These are phyloP conservation scores for Colletotrichum sp. DNA, from an alignment of 2,329 filamentous ascomycete genomes.

Conservation along the genomic window DNA sequence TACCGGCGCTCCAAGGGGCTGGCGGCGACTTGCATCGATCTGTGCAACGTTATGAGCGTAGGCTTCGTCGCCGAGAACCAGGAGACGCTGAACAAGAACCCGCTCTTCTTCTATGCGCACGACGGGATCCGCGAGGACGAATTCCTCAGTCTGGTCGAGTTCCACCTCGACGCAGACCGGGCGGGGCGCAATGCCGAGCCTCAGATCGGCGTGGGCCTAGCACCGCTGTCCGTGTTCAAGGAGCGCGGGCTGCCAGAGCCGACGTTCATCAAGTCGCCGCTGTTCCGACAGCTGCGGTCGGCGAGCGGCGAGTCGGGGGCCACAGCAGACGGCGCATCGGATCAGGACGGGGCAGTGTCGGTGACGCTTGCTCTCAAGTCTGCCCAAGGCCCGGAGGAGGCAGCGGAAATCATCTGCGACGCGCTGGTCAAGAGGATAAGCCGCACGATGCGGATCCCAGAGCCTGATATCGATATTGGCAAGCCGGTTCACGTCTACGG, in stretches of 20 bases:
- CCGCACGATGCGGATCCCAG: not conserved
- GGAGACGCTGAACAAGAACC: not conserved
- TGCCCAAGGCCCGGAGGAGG: not conserved
- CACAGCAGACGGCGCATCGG: not conserved
- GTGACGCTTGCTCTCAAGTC: not conserved
- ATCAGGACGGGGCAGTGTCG: not conserved
- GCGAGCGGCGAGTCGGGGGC: not conserved
- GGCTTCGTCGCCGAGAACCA: not conserved
- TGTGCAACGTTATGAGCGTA: slow-evolving; percentile 12
- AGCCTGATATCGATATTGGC: not conserved
- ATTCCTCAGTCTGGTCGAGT: slow-evolving; percentile 18
- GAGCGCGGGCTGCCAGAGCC: not conserved
- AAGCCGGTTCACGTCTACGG: not conserved
- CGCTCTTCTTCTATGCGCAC: not conserved
- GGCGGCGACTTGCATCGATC: not conserved
- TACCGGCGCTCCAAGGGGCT: slow-evolving; percentile 6
- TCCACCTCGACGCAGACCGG: not conserved
- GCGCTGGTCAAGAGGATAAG: not conserved
- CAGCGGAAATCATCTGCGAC: not conserved
- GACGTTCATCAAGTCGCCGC: not conserved
- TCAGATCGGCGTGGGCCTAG: not conserved
- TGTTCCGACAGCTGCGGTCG: not conserved
- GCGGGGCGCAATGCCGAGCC: not conserved
- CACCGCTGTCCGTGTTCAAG: not conserved
- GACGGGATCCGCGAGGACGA: not conserved